Conservation (phyloP, 441 rosid genomes). For the Aquilaria agallochum region DNA sequence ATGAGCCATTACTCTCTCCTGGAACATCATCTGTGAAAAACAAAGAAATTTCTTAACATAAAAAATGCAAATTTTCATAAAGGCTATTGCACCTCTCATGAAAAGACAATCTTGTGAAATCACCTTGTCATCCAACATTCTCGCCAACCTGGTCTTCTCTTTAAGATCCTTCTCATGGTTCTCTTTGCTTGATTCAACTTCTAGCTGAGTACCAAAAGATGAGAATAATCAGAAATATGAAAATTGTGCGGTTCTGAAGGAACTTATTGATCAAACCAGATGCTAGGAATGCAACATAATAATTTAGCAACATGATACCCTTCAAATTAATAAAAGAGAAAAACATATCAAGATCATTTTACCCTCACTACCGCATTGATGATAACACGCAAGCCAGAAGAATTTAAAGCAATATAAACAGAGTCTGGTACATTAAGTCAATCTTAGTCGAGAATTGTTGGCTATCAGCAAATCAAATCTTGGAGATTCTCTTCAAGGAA, state of each 20-base stretch:
- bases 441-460: too few relatives aligned
- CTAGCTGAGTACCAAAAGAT: constrained; percentile 45
- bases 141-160: constrained; percentile 77
- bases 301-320: too few relatives aligned
- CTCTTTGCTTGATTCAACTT: constrained; percentile 83
- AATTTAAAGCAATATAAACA: too few relatives aligned
- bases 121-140: constrained; percentile 80
- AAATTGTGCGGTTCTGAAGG: too few relatives aligned
- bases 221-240: constrained; percentile 1
- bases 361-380: too few relatives aligned
- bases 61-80: not conserved
- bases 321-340: too few relatives aligned
- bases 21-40: constrained; percentile 30
- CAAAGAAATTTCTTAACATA: not conserved
- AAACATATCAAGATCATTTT: too few relatives aligned
- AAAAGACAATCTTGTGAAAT: constrained; percentile 2
- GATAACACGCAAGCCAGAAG: too few relatives aligned
- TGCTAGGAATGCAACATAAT: too few relatives aligned
- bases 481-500: too few relatives aligned
- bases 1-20: constrained; percentile 61
- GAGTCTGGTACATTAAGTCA: too few relatives aligned
- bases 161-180: constrained; percentile 92
- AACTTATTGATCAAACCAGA: too few relatives aligned
- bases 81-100: not conserved
- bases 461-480: not conserved